Evolutionary conservation across 1,284 basidiomycete species (phyloP).

Genomic region (Rhodotorula sp.): DNA sequence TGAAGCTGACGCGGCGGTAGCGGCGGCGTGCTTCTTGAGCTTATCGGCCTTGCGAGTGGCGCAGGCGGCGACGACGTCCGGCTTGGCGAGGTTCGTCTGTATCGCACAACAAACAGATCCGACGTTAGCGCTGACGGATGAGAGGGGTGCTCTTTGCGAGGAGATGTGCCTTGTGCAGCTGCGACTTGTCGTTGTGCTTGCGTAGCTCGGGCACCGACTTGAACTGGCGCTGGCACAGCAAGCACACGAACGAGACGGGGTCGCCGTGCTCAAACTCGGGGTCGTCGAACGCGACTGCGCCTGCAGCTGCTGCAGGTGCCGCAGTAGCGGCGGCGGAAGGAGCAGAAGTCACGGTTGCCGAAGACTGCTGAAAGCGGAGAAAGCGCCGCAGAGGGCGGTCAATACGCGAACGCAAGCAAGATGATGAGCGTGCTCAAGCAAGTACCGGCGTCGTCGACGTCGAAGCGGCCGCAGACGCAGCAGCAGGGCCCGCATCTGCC

Average conservation of each 20-base stretch:
- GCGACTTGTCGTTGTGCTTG: conserved; percentile 84
- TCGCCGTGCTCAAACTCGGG: conserved; percentile 65
- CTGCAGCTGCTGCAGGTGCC: conserved; percentile 41
- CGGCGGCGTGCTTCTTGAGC: conserved; percentile 68
- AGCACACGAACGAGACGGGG: conserved; percentile 67
- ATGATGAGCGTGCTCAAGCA: conserved; percentile 28
- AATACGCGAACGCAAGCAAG: conserved; percentile 10
- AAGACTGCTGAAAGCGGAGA: too few species aligned
- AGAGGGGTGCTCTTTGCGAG: background rate
- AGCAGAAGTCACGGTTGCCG: background rate
- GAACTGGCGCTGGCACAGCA: conserved; percentile 89
- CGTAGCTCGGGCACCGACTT: conserved; percentile 77
- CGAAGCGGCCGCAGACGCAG: background rate
- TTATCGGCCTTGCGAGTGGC: conserved; percentile 20
- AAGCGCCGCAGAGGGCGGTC: conserved; percentile 8
- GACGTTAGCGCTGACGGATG: conserved; percentile 8
- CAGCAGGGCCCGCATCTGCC: background rate
- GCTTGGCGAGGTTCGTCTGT: conserved; percentile 44
- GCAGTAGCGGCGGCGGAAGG: background rate
- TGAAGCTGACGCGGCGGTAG: conserved; percentile 48
- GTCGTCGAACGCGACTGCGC: conserved; percentile 54
- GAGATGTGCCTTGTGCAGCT: conserved; percentile 77
- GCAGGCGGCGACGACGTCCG: conserved; percentile 29
- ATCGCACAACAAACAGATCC: background rate
- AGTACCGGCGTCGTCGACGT: conserved; percentile 18